Evolutionary conservation across 768 basidiomycete species (phyloP), one percentile per base, ranked within the genome.

Genomic region (Pulveroboletus frians): DNA sequence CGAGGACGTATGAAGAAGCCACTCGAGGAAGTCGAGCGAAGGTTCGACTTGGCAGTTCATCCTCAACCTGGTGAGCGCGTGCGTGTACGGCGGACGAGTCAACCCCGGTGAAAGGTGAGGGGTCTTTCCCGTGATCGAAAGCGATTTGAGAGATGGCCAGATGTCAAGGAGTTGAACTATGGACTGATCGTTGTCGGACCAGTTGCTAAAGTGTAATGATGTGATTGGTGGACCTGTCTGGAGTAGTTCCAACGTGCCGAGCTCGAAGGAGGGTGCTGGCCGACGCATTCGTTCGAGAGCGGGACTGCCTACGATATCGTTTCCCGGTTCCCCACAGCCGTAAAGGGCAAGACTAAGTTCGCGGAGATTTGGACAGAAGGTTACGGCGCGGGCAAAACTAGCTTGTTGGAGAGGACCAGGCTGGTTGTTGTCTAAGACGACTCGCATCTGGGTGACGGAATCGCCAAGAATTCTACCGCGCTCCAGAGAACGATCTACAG

Each of bases 31-130:
- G 31, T 83, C 81, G 39, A 77, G 60, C 3, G 81, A 76, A 18
- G 84, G 82, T 7, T 77, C 66, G n/a, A 70, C 62, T 61, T 85
- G 84, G 65, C 82, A 80, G 66, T 85, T 84, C 67, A 85, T 73
- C 50, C 77, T 74, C 35, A 88, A 70, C 56, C 76, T 71, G 45
- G 75, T 61, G 23, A 85, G 72, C 11, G 73, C 65, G 56, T 72
- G 72, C 4, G 75, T 70, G 52, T 75, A 65, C 1, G 80, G 76
- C 29, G 64, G 64, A 26, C 58, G 60, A 5, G 58, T 66, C 27
- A 71, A 63, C 32, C 67, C 68, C 36, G 72, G 68, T 21, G 74
- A 69, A 29, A 76, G 69, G 43, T 74, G 73, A 8, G 84, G 81
- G 0, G 68, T 69, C n/a, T 77, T 78, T 29, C 84, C 85, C 49